Base-by-base conservation (phyloP, 768 basidiomycete species). In the Phaeolepiota aurea region DNA sequence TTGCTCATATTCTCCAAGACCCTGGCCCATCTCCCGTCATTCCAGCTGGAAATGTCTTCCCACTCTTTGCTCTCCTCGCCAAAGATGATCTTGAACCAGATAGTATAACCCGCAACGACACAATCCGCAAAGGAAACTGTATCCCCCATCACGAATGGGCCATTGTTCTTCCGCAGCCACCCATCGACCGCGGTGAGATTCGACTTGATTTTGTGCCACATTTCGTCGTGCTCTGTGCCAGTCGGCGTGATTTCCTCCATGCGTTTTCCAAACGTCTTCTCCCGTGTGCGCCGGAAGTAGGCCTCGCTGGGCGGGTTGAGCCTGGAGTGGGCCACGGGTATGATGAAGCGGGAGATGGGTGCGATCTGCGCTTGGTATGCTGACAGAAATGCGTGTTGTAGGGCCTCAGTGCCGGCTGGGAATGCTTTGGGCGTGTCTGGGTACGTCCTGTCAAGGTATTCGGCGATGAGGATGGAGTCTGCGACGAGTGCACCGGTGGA, bases 401-500 rank as follows among this genome's bases (percentile, higher is more conserved):
- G 51, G 1, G 63, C 65, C 19, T 54, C 51, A 0, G 59, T 62
- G 13, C 64, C 66, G 3, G 39, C 15, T 0, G 65, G 68, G 45
- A 74, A 51, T 14, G 75, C 48, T 5, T 36, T 47, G 2, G 66
- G 67, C 0, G 66, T 61, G 36, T 61, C 53, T 0, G 76, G 71
- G 47, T 76, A 78, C 1, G 62, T 58, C 1, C 57, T 54, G 41
- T 78, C 76, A 41, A 78, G 61, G 51, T 79, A 76, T 12, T 59
- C 46, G 1, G 70, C 74, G 42, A 79, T 77, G 21, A 45, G 49
- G 28, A 55, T 46, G 0, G 75, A 76, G 21, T 77, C 70, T 7
- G 64, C 46, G 20, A 77, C 23, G 4, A 55, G 41, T 1, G 50
- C 44, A 4, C 58, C 59, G 3, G 69, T 74, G 22, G 52, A 52